Evolutionary conservation across 495 filamentous ascomycete species (phyloP), one percentile per base, ranked within the genome.

Genomic region (Podospora tetraspora): DNA sequence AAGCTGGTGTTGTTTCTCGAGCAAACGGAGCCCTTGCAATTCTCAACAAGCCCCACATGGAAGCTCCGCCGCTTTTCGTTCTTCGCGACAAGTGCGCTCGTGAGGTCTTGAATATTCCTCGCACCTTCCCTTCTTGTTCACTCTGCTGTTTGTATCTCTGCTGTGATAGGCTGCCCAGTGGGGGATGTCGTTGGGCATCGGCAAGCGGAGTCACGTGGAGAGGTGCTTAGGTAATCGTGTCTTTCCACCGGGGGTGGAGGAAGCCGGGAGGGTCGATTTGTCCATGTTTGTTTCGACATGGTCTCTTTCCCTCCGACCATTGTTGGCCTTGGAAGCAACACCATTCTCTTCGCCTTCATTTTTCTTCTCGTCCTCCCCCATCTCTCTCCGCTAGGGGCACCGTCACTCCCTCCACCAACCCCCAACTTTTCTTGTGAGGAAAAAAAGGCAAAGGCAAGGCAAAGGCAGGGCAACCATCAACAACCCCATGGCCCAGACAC

Each of bases 1-100:
- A 68, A 70, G 25, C 66, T 56, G 66, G 64, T 69, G 57, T 52
- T 52, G 72, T 67, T 73, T 72, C 66, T 66, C 67, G 70, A 74
- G 75, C 62, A 70, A 73, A 34, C 66, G 43, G 71, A 59, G 70
- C 68, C 62, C 74, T 72, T 57, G 69, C 71, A 66, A 71, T 63
- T 10, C 69, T 70, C 59, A 74, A 67, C 37, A 74, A 68, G 65
- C 71, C 71, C 76, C 73, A 75, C 76, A 78, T 78, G 30, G 67
- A 67, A 61, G 56, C 27, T 52, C 64, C 66, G 24, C 52, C 64
- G 59, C 23, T 57, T 68, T 67, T 63, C 29, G 23, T 65, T 58
- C 34, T 59, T 25, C 25, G 58, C 27, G 22, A 21, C 34, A 19
- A 30, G 29, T 30, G 34, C 34, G 27, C 27, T 27, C 27, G 27